phyloP scores from a whole-genome alignment of 1,284 basidiomycete genomes.

The Irpex rosettiformis region DNA sequence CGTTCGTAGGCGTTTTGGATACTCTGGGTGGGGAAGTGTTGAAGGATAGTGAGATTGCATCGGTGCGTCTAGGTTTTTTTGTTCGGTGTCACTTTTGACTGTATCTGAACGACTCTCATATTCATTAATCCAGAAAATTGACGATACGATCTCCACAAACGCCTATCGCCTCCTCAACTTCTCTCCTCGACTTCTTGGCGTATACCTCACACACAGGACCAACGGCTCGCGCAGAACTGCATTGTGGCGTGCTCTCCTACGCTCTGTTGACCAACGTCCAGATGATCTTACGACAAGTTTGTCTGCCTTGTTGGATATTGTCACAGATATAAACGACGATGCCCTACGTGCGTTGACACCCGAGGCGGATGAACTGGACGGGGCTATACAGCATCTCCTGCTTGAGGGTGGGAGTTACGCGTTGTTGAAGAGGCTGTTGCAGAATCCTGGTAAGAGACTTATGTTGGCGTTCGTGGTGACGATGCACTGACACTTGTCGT shows the following conservation, averaged over 20 bases:
- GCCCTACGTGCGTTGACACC: constrained; percentile 39
- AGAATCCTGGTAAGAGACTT: constrained; percentile 30
- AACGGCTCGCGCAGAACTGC: constrained; percentile 29
- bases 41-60: constrained; percentile 32
- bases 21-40: constrained; percentile 42
- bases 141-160: constrained; percentile 18
- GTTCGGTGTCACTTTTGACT: neutral
- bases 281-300: constrained; percentile 27
- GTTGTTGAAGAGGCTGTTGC: constrained; percentile 35
- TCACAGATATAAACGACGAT: constrained; percentile 31
- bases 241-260: constrained; percentile 46
- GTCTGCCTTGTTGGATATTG: constrained; percentile 37
- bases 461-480: neutral
- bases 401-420: constrained; percentile 22
- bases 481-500: neutral
- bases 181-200: constrained; percentile 42
- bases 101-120: neutral
- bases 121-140: neutral
- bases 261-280: constrained; percentile 29
- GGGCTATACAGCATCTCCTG: constrained; percentile 30
- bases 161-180: constrained; percentile 37
- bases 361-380: constrained; percentile 40
- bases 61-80: constrained; percentile 32
- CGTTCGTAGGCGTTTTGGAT: constrained; percentile 37
- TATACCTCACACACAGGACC: constrained; percentile 44